These are phyloP conservation scores for Zygosaccharomyces pseudorouxii DNA, from an alignment of 805 yeast genomes.

Conservation along the genomic window DNA sequence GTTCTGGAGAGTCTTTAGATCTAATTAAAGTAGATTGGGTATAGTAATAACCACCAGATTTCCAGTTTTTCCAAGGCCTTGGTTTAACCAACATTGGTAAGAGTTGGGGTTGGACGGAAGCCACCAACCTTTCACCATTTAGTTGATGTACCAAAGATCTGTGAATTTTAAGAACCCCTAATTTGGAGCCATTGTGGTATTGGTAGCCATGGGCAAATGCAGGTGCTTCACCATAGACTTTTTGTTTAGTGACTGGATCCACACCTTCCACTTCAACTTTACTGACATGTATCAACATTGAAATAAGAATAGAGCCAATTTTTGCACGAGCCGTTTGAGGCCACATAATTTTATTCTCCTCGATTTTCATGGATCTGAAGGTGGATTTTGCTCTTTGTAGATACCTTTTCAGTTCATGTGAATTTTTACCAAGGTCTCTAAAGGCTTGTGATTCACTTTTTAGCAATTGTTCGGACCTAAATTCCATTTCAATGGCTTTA, in stretches of 20 bases:
- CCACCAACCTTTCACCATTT: conserved; percentile 58
- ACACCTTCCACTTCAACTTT: conserved; percentile 71
- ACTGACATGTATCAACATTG: conserved; percentile 75
- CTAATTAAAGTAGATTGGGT: conserved; percentile 63
- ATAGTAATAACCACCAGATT: conserved; percentile 79
- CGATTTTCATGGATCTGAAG: conserved; percentile 37
- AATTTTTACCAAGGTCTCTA: conserved; percentile 48
- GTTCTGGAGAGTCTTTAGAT: conserved; percentile 82
- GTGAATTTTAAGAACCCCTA: conserved; percentile 80
- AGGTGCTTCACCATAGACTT: conserved; percentile 71
- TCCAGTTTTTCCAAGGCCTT: conserved; percentile 78
- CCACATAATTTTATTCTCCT: conserved; percentile 45
- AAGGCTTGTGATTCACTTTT: conserved; percentile 52
- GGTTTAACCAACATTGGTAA: conserved; percentile 93
- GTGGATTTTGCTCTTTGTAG: conserved; percentile 37
- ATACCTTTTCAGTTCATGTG: conserved; percentile 40
- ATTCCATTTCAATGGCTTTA: conserved; percentile 78
- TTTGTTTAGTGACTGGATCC: conserved; percentile 72
- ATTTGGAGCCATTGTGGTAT: conserved; percentile 67
- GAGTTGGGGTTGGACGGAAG: conserved; percentile 75
- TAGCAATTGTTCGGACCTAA: conserved; percentile 61
- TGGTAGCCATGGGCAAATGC: conserved; percentile 89
- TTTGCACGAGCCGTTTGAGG: conserved; percentile 56
- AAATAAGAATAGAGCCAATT: conserved; percentile 74
- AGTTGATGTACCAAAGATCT: conserved; percentile 59